Base-by-base conservation (phyloP, 139 green algal species). In the Raphidocelis subcapitata region DNA sequence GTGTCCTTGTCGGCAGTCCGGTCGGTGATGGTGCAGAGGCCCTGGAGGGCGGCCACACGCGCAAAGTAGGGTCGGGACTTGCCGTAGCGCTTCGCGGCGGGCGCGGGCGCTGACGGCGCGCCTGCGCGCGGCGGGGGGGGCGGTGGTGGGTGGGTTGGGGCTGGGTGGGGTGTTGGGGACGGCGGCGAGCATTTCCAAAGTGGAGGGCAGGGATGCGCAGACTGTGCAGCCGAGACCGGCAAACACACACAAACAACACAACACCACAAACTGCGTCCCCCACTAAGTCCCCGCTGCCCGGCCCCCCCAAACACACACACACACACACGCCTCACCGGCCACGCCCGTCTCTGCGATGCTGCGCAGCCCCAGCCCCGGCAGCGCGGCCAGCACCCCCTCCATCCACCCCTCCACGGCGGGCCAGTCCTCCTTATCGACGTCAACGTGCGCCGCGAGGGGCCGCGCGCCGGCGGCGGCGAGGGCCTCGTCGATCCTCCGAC, bases 381-480 rank as follows among this genome's bases (percentile, higher is more conserved):
- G 76, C 0, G 26, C 83, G 2, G 44, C 36, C 2, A 91, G 24
- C 16, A 87, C 80, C 5, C 33, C 70, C 0, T 63, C 65, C 1
- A 95, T 82, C 92, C 92, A 97, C 2, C 32, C 60, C 14, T 96
- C 81, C 32, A 97, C 83, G 16, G 79, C 81, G 18, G 32, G 28
- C 85, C 87, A 95, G 73, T 97, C 92, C 81, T 97, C 92, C 51
- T 82, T 84, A 75, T 97, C 88, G 8, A 96, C 79, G 44, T 97
- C 90, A 2, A 79, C 73, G 0, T 88, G 67, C 0, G 62, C 54
- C 14, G 60, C 67, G 24, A 94, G 65, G 15, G 79, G 65, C 8
- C 24, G 0, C 0, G 61, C 92, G 0, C 90, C 88, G 31, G 86
- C 67, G n/a, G 56, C 52, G 36, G 82, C 79, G 24, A 96, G 66